Conservation (phyloP, 805 yeast species). For the Yamadazyma ubonensis region DNA sequence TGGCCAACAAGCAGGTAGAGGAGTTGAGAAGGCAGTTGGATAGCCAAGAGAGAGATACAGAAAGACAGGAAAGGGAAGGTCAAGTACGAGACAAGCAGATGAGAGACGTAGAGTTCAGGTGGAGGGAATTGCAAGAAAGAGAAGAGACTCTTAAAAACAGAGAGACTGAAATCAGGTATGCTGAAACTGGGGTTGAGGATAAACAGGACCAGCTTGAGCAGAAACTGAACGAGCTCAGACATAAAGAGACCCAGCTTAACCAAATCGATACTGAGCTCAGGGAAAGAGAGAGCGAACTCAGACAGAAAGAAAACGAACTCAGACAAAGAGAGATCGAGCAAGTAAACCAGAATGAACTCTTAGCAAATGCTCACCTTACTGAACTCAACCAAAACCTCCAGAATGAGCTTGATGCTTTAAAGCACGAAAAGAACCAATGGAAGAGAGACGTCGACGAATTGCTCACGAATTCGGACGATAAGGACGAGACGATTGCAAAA, state of each 20-base stretch:
- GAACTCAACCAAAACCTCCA: not conserved
- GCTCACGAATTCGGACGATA: slow-evolving; percentile 7
- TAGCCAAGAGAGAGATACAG: too few relatives aligned
- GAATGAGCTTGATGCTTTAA: slow-evolving; percentile 11
- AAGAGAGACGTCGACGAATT: slow-evolving; percentile 7
- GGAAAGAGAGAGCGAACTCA: not conserved
- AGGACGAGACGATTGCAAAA: slow-evolving; percentile 5
- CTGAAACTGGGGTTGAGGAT: too few relatives aligned
- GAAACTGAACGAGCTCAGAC: too few relatives aligned
- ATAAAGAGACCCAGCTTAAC: too few relatives aligned
- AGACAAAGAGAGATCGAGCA: not conserved
- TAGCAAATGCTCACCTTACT: too few relatives aligned
- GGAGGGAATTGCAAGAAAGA: too few relatives aligned
- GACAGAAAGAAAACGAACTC: slow-evolving; percentile 4
- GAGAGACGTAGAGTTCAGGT: too few relatives aligned
- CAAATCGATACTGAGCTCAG: too few relatives aligned
- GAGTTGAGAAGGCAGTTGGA: slow-evolving; percentile 2
- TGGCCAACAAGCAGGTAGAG: slow-evolving; percentile 16
- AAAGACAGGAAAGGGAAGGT: too few relatives aligned
- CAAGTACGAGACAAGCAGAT: not conserved
- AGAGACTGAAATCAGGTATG: not conserved
- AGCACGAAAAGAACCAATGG: slow-evolving; percentile 4
- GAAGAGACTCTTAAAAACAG: not conserved
- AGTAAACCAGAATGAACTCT: too few relatives aligned
- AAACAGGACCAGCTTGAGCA: too few relatives aligned